Conservation (phyloP, 345 rosid genomes). For the Acer yangbiense region DNA sequence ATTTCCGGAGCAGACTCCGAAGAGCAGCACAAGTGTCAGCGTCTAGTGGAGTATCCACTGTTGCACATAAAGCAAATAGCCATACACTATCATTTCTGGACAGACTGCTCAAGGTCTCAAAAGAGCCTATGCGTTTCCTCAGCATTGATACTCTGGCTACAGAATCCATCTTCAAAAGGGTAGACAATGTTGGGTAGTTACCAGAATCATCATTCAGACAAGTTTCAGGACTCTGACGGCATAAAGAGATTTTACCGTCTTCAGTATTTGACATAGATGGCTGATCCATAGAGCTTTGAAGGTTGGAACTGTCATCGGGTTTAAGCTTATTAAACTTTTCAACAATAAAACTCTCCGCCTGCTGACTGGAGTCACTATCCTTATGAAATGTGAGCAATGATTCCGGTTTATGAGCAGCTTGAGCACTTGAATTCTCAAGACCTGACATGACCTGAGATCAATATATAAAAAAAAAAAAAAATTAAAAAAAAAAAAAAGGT, state of each 20-base stretch:
- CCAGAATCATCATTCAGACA: conserved; percentile 20
- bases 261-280: neutral
- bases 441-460: conserved; percentile 41
- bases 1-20: conserved; percentile 67
- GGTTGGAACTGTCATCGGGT: conserved; percentile 5
- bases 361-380: no score
- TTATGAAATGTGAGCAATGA: no score
- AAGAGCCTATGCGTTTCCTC: conserved; percentile 53
- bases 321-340: conserved; percentile 34
- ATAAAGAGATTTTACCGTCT: conserved; percentile 5
- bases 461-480: conserved; percentile 9
- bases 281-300: neutral
- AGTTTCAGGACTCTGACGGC: conserved; percentile 16
- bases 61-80: conserved; percentile 78
- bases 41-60: conserved; percentile 72
- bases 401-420: conserved; percentile 21
- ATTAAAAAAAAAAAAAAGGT: neutral
- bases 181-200: conserved; percentile 46
- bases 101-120: conserved; percentile 43
- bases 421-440: conserved; percentile 23
- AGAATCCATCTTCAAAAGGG: conserved; percentile 62
- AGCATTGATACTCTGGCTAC: conserved; percentile 69
- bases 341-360: conserved; percentile 20
- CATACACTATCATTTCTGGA: conserved; percentile 58
- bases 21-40: conserved; percentile 72